Evolutionary conservation across 2,329 filamentous ascomycete species (phyloP).

Genomic region (Scedosporium aurantiacum): DNA sequence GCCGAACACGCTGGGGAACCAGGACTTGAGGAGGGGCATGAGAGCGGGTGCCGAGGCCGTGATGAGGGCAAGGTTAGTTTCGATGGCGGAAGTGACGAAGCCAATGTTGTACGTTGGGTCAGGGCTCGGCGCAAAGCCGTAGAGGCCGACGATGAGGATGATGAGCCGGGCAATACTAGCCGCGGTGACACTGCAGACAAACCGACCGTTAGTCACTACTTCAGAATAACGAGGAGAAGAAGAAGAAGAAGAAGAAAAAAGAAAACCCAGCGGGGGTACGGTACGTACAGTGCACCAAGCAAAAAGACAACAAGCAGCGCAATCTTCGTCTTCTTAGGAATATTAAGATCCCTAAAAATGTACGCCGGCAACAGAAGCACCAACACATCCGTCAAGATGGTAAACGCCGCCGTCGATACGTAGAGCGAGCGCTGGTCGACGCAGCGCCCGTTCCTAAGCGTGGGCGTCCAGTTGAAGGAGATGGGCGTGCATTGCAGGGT

Average conservation of each 20-base stretch:
- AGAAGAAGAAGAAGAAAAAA: neutral
- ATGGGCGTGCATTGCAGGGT: constrained; percentile 29
- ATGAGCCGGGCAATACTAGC: constrained; percentile 23
- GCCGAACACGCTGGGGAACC: constrained; percentile 22
- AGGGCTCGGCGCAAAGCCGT: constrained; percentile 1
- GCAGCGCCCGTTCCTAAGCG: constrained; percentile 18
- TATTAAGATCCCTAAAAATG: constrained; percentile 28
- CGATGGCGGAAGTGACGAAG: constrained; percentile 21
- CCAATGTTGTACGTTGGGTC: constrained; percentile 20
- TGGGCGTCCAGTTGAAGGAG: constrained; percentile 19
- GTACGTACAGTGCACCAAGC: constrained; percentile 25
- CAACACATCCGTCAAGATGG: constrained; percentile 29
- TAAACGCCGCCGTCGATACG: constrained; percentile 23
- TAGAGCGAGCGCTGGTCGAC: constrained; percentile 20
- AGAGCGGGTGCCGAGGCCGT: constrained; percentile 24
- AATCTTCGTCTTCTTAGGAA: constrained; percentile 24
- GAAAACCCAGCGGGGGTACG: neutral
- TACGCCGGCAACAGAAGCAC: constrained; percentile 27
- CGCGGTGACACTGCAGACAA: constrained; percentile 18
- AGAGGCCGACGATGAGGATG: constrained; percentile 9
- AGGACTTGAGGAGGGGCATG: constrained; percentile 21
- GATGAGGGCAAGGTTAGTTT: constrained; percentile 26
- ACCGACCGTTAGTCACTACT: neutral
- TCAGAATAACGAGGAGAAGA: too few species aligned
- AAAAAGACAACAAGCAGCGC: constrained; percentile 28